These are phyloP conservation scores for Suhomyces sp. DNA, from an alignment of 805 yeast genomes.

Conservation along the genomic window DNA sequence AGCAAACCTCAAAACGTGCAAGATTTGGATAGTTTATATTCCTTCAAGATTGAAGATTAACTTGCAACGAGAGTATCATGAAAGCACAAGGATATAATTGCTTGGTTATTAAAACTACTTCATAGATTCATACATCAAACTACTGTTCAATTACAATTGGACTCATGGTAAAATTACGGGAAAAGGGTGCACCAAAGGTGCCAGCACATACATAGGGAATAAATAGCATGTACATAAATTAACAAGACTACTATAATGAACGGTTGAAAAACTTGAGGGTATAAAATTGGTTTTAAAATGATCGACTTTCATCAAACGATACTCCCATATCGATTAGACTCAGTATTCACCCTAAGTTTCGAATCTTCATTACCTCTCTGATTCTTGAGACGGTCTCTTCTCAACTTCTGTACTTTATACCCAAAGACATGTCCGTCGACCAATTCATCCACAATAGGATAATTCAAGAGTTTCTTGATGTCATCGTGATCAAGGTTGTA, in stretches of 20 bases:
- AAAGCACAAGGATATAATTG: too few relatives aligned
- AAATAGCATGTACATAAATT: constrained; percentile 9
- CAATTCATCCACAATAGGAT: constrained; percentile 45
- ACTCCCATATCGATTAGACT: constrained; percentile 26
- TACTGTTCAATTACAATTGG: too few relatives aligned
- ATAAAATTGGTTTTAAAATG: too few relatives aligned
- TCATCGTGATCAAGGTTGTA: constrained; percentile 34
- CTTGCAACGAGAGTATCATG: not conserved
- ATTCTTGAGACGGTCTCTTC: constrained; percentile 24
- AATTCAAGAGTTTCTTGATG: constrained; percentile 36
- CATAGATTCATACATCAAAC: too few relatives aligned
- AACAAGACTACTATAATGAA: not conserved
- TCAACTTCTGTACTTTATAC: constrained; percentile 38
- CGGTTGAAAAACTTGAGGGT: too few relatives aligned
- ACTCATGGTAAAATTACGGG: too few relatives aligned
- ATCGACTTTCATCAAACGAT: too few relatives aligned
- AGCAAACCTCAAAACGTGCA: constrained; percentile 20
- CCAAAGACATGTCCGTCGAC: constrained; percentile 42
- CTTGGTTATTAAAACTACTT: too few relatives aligned
- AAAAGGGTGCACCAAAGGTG: too few relatives aligned
- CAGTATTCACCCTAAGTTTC: constrained; percentile 10
- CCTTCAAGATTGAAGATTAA: constrained; percentile 39
- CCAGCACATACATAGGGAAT: too few relatives aligned
- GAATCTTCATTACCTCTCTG: constrained; percentile 11
- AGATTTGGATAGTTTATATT: constrained; percentile 41